Percentiles rank a stretch among this genome's conserved stretches.
phyloP scores from a whole-genome alignment of 1,139 yeast species.

The Suhomyces anneliseae region DNA sequence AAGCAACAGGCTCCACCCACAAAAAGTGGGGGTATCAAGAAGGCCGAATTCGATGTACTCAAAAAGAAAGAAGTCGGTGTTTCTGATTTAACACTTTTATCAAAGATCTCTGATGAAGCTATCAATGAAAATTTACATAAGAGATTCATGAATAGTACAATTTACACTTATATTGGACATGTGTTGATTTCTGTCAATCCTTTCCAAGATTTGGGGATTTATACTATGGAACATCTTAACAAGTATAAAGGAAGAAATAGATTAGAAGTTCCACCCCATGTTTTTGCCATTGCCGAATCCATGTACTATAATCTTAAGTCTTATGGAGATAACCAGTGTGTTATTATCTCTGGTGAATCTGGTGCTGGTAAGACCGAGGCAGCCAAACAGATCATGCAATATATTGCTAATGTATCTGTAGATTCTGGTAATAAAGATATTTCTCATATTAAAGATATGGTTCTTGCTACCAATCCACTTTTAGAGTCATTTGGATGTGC shows the following conservation, averaged over 20 bases:
- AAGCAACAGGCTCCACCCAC: slow-evolving; percentile 58
- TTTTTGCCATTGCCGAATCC: slow-evolving; percentile 94
- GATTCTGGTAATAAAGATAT: slow-evolving; percentile 45
- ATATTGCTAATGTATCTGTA: slow-evolving; percentile 79
- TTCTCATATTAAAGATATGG: slow-evolving; percentile 92
- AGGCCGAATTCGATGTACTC: slow-evolving; percentile 86
- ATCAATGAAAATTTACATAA: slow-evolving; percentile 90
- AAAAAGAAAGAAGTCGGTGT: slow-evolving; percentile 98
- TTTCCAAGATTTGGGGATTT: slow-evolving; percentile 92
- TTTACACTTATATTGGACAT: slow-evolving; percentile 86
- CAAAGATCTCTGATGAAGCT: slow-evolving; percentile 87
- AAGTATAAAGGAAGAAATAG: slow-evolving; percentile 89
- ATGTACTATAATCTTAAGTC: slow-evolving; percentile 96
- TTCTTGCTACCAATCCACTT: slow-evolving; percentile 93
- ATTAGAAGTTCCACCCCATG: slow-evolving; percentile 98
- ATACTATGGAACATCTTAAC: slow-evolving; percentile 72
- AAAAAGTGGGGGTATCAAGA: slow-evolving; percentile 67
- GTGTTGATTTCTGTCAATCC: slow-evolving; percentile 95
- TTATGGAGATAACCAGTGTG: slow-evolving; percentile 95
- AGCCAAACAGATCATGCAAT: slow-evolving; percentile 98
- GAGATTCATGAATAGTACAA: slow-evolving; percentile 84
- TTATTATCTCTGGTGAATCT: slow-evolving; percentile 96
- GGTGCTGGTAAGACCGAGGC: slow-evolving; percentile 99
- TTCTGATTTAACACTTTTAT: slow-evolving; percentile 84
- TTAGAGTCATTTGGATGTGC: slow-evolving; percentile 99